These are phyloP conservation scores for Bathelium albidoporum DNA, from an alignment of 495 filamentous ascomycete species.

Conservation along the genomic window DNA sequence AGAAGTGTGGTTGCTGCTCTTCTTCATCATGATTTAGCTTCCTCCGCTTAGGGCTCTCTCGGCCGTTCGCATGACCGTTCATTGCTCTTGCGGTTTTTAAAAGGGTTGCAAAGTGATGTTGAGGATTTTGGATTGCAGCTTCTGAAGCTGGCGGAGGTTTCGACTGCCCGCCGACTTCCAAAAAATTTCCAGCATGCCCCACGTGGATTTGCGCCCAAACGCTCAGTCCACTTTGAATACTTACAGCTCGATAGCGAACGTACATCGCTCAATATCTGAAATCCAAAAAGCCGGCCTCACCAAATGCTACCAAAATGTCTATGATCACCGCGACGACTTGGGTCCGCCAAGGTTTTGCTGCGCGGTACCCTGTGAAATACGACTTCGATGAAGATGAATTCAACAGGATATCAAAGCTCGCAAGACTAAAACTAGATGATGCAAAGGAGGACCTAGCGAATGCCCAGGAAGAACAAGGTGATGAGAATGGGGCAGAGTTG, in stretches of 20 bases:
- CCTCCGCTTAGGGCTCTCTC: background rate
- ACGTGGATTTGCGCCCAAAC: background rate
- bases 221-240: background rate
- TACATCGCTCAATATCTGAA: background rate
- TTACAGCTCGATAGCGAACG: background rate
- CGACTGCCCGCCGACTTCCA: background rate
- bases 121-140: background rate
- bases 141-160: background rate
- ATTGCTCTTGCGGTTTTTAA: background rate
- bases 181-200: background rate
- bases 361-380: slow-evolving; percentile 81
- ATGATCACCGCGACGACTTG: slow-evolving; percentile 94
- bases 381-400: slow-evolving; percentile 90
- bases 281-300: background rate
- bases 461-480: slow-evolving; percentile 41
- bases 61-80: background rate
- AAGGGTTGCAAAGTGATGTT: background rate
- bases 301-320: slow-evolving; percentile 39
- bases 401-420: slow-evolving; percentile 76
- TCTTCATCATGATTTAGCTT: background rate
- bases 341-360: slow-evolving; percentile 90
- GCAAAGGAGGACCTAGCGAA: slow-evolving; percentile 75
- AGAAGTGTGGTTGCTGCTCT: background rate
- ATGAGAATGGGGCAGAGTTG: slow-evolving; percentile 21
- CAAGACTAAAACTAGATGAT: slow-evolving; percentile 84